Conservation (phyloP, 1,284 basidiomycete species). For the Schizopora paradoxa region DNA sequence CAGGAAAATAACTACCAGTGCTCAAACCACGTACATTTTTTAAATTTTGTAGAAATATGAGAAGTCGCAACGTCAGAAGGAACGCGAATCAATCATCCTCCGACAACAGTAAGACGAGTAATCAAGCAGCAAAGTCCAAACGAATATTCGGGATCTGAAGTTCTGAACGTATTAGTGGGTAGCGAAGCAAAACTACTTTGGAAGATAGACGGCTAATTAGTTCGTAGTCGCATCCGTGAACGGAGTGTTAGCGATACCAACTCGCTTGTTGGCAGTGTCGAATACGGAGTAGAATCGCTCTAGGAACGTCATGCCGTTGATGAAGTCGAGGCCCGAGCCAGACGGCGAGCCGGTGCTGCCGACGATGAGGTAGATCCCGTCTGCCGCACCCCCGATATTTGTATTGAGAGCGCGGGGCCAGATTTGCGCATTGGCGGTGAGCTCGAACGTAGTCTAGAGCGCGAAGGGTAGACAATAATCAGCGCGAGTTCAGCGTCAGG, state of each 20-base stretch:
- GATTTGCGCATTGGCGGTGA: slow-evolving; percentile 19
- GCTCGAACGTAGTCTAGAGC: slow-evolving; percentile 15
- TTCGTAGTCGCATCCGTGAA: slow-evolving; percentile 55
- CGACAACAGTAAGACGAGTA: too few species aligned
- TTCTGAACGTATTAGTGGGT: too few species aligned
- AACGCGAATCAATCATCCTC: too few species aligned
- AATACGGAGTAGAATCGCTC: slow-evolving; percentile 31
- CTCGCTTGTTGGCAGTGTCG: slow-evolving; percentile 31
- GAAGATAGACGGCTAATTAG: too few species aligned
- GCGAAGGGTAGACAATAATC: slow-evolving; percentile 8
- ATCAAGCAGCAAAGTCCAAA: too few species aligned
- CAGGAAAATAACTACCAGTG: too few species aligned
- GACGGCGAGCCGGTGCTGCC: slow-evolving; percentile 24
- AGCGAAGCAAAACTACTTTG: too few species aligned
- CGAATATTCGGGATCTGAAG: too few species aligned
- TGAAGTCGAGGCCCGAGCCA: slow-evolving; percentile 34
- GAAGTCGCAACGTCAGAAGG: too few species aligned
- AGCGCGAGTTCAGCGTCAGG: neutral
- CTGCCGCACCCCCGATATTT: slow-evolving; percentile 17
- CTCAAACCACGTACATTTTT: too few species aligned
- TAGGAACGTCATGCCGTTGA: slow-evolving; percentile 47
- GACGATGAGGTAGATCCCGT: slow-evolving; percentile 19
- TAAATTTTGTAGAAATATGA: too few species aligned
- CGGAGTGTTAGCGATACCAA: slow-evolving; percentile 52
- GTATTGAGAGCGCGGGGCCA: slow-evolving; percentile 20